Evolutionary conservation across 208 protist genomes (phyloP), one percentile per base, ranked within the genome.

Genomic region (Crithidia fasciculata): DNA sequence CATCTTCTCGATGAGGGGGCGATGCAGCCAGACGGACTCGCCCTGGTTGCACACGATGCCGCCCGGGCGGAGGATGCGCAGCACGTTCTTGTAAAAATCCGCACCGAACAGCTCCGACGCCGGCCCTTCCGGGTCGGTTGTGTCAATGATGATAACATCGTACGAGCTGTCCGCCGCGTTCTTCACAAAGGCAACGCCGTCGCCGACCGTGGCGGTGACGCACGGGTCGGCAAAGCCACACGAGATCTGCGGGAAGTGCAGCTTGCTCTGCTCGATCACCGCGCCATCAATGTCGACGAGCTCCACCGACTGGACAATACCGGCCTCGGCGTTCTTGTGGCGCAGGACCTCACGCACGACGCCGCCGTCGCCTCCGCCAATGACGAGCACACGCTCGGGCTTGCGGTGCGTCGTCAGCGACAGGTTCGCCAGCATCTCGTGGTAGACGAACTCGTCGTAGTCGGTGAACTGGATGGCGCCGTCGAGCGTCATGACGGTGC

Each of bases 311-410:
- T 98, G 85, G 36, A 99, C 96, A 19, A 76, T 53, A 53, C 79
- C 80, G 3, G 18, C 69, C 68, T 74, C 58, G n/a, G 61, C 71
- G 55, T 63, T 74, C 47, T 84, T 69, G 86, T 99, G 98, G 44
- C 97, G 96, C 44, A 99, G 77, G 44, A 99, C 91, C 84, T 99
- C 98, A 41, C 98, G 91, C 61, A 99, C 79, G 6, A 99, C 97
- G 49, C 98, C 98, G 76, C 98, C 98, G 73, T 99, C 98, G 39
- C 98, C 98, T 62, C 98, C 98, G 53, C 98, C 98, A 80, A 99
- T 96, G 52, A 99, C 90, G n/a, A 99, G 93, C 7, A 99, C 95
- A 45, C 94, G 78, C 71, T 96, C 85, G 5, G 92, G 94, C 62
- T 96, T 94, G 40, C 79, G 75, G 79, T 99, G 98, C 15, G 85